Conservation (phyloP, 1,139 yeast genomes). For the Debaryomyces coudertii region DNA sequence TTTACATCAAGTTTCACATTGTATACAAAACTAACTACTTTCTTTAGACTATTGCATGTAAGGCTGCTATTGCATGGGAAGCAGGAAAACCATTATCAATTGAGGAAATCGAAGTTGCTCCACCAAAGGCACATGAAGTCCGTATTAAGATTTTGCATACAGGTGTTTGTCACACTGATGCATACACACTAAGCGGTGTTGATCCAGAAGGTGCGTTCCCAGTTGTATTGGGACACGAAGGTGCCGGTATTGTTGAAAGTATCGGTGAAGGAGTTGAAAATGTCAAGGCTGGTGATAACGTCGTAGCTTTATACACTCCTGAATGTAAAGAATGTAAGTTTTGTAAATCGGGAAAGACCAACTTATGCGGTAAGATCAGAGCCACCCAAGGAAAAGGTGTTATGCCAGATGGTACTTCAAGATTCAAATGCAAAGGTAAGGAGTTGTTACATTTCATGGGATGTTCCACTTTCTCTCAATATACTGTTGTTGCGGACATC, state of each 20-base stretch:
- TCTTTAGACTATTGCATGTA: constrained; percentile 73
- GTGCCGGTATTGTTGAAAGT: constrained; percentile 93
- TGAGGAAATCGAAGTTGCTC: constrained; percentile 86
- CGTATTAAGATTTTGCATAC: constrained; percentile 85
- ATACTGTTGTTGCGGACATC: constrained; percentile 96
- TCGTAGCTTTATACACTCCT: constrained; percentile 91
- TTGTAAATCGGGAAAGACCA: constrained; percentile 94
- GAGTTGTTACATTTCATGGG: constrained; percentile 93
- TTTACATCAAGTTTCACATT: not conserved
- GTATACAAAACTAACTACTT: constrained; percentile 15
- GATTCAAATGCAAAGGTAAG: constrained; percentile 86
- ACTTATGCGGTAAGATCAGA: constrained; percentile 87
- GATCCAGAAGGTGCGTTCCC: constrained; percentile 99
- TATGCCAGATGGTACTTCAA: constrained; percentile 87
- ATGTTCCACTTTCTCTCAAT: constrained; percentile 93
- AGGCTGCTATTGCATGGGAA: constrained; percentile 98
- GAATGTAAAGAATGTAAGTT: constrained; percentile 95
- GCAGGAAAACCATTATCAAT: constrained; percentile 82
- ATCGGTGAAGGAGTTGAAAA: constrained; percentile 90
- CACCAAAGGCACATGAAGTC: constrained; percentile 97
- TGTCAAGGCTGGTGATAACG: constrained; percentile 88
- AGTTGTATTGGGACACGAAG: constrained; percentile 90
- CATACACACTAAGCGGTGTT: constrained; percentile 88
- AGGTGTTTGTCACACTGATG: constrained; percentile 98
- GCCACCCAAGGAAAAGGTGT: constrained; percentile 46